phyloP scores from a whole-genome alignment of 2,329 filamentous ascomycete species.

The Colletotrichum chrysophilum region DNA sequence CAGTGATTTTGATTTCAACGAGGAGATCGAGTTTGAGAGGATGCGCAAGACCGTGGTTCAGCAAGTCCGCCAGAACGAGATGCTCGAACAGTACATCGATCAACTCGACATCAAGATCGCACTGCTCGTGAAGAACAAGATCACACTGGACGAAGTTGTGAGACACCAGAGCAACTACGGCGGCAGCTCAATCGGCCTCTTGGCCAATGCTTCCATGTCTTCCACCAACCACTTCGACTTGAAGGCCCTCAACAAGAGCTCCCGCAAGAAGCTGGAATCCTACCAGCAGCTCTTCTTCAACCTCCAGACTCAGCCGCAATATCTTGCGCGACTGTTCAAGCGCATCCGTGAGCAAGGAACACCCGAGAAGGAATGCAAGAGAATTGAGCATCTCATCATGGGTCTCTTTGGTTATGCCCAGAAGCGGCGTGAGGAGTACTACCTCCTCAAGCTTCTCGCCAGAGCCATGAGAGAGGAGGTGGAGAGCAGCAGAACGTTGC shows the following conservation, averaged over 20 bases:
- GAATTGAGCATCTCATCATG: slow-evolving; percentile 94
- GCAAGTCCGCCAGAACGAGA: slow-evolving; percentile 95
- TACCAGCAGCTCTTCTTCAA: slow-evolving; percentile 99
- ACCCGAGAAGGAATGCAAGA: slow-evolving; percentile 89
- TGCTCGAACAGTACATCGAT: slow-evolving; percentile 97
- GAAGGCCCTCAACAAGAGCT: slow-evolving; percentile 97
- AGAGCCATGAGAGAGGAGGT: slow-evolving; percentile 87
- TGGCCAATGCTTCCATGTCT: slow-evolving; percentile 87
- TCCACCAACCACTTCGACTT: slow-evolving; percentile 94
- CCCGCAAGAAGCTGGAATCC: slow-evolving; percentile 90
- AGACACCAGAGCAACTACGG: slow-evolving; percentile 97
- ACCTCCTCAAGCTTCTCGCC: slow-evolving; percentile 86
- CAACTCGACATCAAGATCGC: slow-evolving; percentile 99
- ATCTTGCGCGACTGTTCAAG: slow-evolving; percentile 87
- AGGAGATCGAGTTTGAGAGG: slow-evolving; percentile 96
- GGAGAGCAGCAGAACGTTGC: slow-evolving; percentile 71
- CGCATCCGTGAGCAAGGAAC: slow-evolving; percentile 83
- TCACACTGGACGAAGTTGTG: slow-evolving; percentile 96
- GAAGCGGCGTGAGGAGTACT: slow-evolving; percentile 96
- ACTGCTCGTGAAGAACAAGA: slow-evolving; percentile 98
- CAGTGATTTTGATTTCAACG: slow-evolving; percentile 98
- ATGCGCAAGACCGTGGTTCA: slow-evolving; percentile 96
- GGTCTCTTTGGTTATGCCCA: slow-evolving; percentile 96
- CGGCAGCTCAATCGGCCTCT: slow-evolving; percentile 81
- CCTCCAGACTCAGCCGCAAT: slow-evolving; percentile 94